Percentiles rank a stretch among this genome's conserved stretches.
Evolutionary conservation across 2,329 filamentous ascomycete genomes (phyloP).

Genomic region (Keithomyces neogunnii): DNA sequence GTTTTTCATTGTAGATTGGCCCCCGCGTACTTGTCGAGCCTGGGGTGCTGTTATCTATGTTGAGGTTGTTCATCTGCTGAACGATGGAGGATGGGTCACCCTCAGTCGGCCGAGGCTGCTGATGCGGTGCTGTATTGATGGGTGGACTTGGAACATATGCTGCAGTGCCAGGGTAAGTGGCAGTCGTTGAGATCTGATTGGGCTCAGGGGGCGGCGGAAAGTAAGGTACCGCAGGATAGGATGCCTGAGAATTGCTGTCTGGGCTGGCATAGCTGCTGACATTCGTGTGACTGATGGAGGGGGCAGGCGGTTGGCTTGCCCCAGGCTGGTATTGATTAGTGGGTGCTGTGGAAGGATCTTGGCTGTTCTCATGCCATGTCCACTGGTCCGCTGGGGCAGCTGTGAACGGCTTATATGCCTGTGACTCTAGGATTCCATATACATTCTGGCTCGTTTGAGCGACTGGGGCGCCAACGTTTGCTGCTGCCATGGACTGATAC

Average conservation of each 20-base stretch:
- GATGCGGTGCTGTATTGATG: background rate
- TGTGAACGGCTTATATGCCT: background rate
- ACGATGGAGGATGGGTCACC: background rate
- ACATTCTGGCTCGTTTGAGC: background rate
- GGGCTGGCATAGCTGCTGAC: background rate
- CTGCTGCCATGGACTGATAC: background rate
- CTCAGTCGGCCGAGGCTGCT: background rate
- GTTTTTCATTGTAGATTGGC: too few species aligned
- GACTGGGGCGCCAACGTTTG: background rate
- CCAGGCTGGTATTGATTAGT: background rate
- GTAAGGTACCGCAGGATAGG: too few species aligned
- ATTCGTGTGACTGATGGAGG: background rate
- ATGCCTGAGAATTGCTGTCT: background rate
- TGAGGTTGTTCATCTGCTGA: conserved; percentile 1
- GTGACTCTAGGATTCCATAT: background rate
- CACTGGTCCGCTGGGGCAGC: background rate
- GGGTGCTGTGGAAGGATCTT: background rate
- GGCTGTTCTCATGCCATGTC: background rate
- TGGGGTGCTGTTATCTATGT: background rate
- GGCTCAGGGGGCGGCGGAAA: background rate
- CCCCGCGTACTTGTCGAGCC: background rate
- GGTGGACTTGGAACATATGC: background rate
- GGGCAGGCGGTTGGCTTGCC: background rate
- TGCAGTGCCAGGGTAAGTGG: background rate
- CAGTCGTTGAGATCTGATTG: too few species aligned